These are phyloP conservation scores for Tanacetum coccineum DNA, from an alignment of 129 eudicot species.

Conservation along the genomic window DNA sequence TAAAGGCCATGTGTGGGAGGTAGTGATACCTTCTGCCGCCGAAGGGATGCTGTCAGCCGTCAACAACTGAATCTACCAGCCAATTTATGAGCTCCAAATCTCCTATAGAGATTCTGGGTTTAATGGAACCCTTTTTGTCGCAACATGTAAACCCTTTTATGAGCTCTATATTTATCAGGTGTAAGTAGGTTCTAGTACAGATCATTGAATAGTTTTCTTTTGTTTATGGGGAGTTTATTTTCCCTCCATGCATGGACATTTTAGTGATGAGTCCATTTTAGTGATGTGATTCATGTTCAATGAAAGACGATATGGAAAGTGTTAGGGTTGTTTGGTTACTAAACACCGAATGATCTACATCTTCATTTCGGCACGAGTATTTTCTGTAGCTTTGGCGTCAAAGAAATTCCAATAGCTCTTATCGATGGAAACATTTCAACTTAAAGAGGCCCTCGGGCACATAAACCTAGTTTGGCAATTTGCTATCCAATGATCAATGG, in stretches of 20 bases:
- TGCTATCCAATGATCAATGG: too few species aligned
- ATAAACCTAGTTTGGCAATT: too few species aligned
- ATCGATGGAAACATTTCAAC: too few species aligned
- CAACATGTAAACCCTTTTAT: too few species aligned
- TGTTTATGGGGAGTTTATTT: not conserved
- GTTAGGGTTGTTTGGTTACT: not conserved
- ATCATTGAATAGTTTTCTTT: not conserved
- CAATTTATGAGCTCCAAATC: not conserved
- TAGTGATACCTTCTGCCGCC: conserved; percentile 56
- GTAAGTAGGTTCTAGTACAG: too few species aligned
- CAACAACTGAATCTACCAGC: conserved; percentile 37
- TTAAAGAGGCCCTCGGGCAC: too few species aligned
- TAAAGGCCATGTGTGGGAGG: conserved; percentile 95
- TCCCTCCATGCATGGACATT: not conserved
- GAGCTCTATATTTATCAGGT: too few species aligned
- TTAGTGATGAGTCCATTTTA: not conserved
- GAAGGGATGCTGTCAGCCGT: conserved; percentile 72
- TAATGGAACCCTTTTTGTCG: too few species aligned
- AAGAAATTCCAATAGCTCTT: too few species aligned
- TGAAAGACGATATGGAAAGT: not conserved
- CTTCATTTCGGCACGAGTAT: not conserved
- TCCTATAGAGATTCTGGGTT: too few species aligned
- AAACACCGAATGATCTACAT: not conserved
- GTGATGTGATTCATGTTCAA: not conserved
- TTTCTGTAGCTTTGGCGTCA: too few species aligned